Evolutionary conservation across 306 rosid species (phyloP), one percentile per base, ranked within the genome.

Genomic region (Betula pendula): DNA sequence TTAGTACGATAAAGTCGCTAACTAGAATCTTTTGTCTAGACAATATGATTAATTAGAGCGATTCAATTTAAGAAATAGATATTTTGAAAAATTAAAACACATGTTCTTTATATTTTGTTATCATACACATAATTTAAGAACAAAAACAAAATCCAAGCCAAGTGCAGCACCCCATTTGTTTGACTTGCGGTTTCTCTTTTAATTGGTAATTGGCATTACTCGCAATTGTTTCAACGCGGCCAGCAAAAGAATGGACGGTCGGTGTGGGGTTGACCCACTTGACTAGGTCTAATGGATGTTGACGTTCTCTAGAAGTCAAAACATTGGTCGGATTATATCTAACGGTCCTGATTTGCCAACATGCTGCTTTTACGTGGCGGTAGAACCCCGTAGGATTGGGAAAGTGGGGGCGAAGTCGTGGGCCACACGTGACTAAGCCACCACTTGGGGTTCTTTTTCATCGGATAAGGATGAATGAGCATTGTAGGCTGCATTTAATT

Each of bases 221-320:
- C 5, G 48, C 47, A 9, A 44, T 44, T 44, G 48, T 44, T 15
- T 22, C 47, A 2, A 76, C 44, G 73, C 52, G 65, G 65, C 25
- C 11, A 20, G 33, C 43, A 14, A 48, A 63, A 29, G 2, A n/a
- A n/a, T n/a, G 63, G 74, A 27, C 80, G 80, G 80, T 76, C 44
- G 42, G 33, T 24, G 42, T 44, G 2, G 81, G 76, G 70, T 45
- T 70, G 71, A 59, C 6, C 72, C 75, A 59, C 73, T 45, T 53
- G 48, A 47, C 72, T 14, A 45, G 71, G 81, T 22, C 71, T 51
- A n/a, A n/a, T n/a, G 43, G 51, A 59, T 70, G 71, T 55, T 3
- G 68, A 66, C 53, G 70, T 2, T 19, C 0, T 12, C 14, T 0
- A 6, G 70, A 62, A 44, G 80, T 83, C 83, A 65, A 78, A 63